phyloP scores from a whole-genome alignment of 1,139 yeast species.

The Magnusiomyces tetraspermus region DNA sequence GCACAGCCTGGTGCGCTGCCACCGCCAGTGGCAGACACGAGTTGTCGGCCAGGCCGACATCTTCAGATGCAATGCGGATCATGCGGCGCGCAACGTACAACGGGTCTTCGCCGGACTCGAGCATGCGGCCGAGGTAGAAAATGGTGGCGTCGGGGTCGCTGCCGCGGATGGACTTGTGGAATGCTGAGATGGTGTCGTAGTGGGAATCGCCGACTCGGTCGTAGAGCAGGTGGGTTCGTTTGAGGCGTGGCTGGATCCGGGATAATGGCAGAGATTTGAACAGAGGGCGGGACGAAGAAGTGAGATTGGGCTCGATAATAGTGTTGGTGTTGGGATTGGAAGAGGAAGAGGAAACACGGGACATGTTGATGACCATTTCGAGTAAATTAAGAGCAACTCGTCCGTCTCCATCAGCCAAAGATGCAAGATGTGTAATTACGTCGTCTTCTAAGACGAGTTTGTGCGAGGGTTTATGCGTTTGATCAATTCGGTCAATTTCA shows the following conservation, averaged over 20 bases:
- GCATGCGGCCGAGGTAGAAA: slow-evolving; percentile 78
- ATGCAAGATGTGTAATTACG: slow-evolving; percentile 60
- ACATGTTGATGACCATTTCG: slow-evolving; percentile 39
- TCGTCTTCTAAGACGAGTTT: slow-evolving; percentile 30
- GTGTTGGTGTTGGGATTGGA: slow-evolving; percentile 9
- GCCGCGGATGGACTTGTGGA: slow-evolving; percentile 86
- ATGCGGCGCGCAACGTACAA: slow-evolving; percentile 82
- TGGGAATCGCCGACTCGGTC: slow-evolving; percentile 88
- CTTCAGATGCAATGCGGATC: slow-evolving; percentile 90
- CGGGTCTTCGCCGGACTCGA: slow-evolving; percentile 90
- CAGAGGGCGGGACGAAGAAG: background rate
- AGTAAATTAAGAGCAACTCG: slow-evolving; percentile 70
- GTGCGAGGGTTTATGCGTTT: background rate
- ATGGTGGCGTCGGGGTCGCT: slow-evolving; percentile 82
- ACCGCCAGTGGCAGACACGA: slow-evolving; percentile 78
- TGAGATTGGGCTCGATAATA: background rate
- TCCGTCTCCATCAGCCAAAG: slow-evolving; percentile 82
- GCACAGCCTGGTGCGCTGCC: slow-evolving; percentile 77
- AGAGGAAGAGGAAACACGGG: slow-evolving; percentile 4
- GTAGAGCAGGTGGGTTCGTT: slow-evolving; percentile 55
- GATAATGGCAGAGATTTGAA: slow-evolving; percentile 16
- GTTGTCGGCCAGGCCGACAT: slow-evolving; percentile 75
- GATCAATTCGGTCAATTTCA: slow-evolving; percentile 22
- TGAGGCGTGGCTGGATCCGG: slow-evolving; percentile 34
- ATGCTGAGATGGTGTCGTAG: slow-evolving; percentile 89